Evolutionary conservation across 768 basidiomycete genomes (phyloP).

Genomic region (Suillus lakei): DNA sequence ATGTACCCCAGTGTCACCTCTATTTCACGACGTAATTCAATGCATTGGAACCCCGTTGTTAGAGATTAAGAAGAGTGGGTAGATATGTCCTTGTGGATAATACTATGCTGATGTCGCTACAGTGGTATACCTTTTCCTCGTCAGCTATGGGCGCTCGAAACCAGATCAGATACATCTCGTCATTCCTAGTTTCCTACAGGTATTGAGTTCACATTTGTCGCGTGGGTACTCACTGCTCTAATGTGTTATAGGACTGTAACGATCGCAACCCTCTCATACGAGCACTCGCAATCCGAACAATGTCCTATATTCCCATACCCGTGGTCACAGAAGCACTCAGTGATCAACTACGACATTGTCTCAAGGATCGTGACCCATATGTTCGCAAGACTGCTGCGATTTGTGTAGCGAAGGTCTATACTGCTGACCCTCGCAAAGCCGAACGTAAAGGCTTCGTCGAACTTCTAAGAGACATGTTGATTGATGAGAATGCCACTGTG

Average conservation of each 20-base stretch:
- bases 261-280: conserved; percentile 97
- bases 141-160: conserved; percentile 94
- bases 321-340: conserved; percentile 82
- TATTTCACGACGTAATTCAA: conserved; percentile 95
- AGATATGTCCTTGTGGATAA: background rate
- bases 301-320: conserved; percentile 98
- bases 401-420: conserved; percentile 94
- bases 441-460: conserved; percentile 92
- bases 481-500: conserved; percentile 95
- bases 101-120: conserved; percentile 8
- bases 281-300: conserved; percentile 95
- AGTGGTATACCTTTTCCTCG: conserved; percentile 98
- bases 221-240: conserved; percentile 9
- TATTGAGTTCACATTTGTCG: conserved; percentile 30
- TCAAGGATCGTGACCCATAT: conserved; percentile 95
- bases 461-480: conserved; percentile 87
- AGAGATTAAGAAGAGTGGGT: conserved; percentile 98
- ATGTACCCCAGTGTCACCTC: conserved; percentile 74
- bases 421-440: conserved; percentile 83
- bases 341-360: conserved; percentile 89
- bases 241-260: conserved; percentile 77
- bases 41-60: conserved; percentile 93
- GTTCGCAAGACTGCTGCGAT: conserved; percentile 99
- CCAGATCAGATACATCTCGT: conserved; percentile 94
- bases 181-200: conserved; percentile 89